Evolutionary conservation across 2,329 filamentous ascomycete species (phyloP), one percentile per base, ranked within the genome.

Genomic region (Cordyceps fumosorosea): DNA sequence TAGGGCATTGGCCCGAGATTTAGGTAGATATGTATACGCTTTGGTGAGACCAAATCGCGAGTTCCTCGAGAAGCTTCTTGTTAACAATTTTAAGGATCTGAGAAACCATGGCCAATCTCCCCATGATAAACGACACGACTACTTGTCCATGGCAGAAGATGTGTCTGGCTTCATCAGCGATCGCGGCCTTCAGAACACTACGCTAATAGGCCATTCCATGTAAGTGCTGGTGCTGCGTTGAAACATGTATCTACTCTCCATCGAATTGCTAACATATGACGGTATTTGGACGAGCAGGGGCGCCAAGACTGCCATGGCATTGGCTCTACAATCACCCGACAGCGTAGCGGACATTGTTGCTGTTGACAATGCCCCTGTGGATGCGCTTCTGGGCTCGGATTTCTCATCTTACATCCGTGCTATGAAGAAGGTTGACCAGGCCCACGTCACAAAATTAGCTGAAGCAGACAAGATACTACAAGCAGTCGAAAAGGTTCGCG

Each of bases 181-280:
- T 60, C 88, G 96, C 73, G 78, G 80, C 3, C 77, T 97, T n/a
- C 77, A 82, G 51, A 78, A 89, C 32, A 81, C 88, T 2, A 91
- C 89, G 0, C 77, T 98, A 32, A 95, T 98, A 69, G 93, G 93
- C 0, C 95, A 98, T 76, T 96, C 91, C 1, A 98, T 98, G 93
- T 90, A 75, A 69, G 82, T 69, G 29, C 47, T 24, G 20, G 24
- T 45, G 29, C 26, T 54, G 10, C n/a, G 10, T 18, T 24, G 24
- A 26, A 8, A 10, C 20, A 20, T 22, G 10, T 26, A 29, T 29
- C 32, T n/a, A 26, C 44, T 8, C 48, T 22, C 11, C 4, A 22
- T 29, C 45, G 45, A 42, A 22, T 14, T 11, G 45, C 10, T 56
- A 8, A 59, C 24, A 16, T 10, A 16, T 10, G 16, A 20, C 29